Base-by-base conservation (phyloP, 73 alveolate species). In the Effrenium voratum region DNA sequence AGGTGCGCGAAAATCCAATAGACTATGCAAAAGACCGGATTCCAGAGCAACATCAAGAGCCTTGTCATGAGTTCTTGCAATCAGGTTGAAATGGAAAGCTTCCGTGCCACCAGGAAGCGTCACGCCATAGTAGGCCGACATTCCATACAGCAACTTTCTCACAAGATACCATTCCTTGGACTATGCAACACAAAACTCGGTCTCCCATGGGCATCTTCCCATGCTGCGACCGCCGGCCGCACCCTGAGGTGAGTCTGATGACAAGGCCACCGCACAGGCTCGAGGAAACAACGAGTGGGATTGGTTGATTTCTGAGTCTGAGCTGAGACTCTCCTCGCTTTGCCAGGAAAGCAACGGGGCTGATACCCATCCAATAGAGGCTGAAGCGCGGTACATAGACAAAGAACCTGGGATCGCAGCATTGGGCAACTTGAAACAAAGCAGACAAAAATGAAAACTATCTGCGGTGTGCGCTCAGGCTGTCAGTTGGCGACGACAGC, bases 301-400 rank as follows among this genome's bases (percentile, higher is more conserved):
- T n/a, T n/a, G n/a, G n/a, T n/a, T n/a, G n/a, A n/a, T n/a, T n/a
- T n/a, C n/a, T n/a, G 40, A 60, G 8, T 3, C 22, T n/a, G 2
- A 26, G 47, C 50, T 73, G 30, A 38, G 86, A 19, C 16, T 85
- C 96, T 52, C 24, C 1, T 44, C 96, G 96, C 87, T 90, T 90
- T 24, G 96, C 96, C 85, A 90, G 43, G n/a, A 90, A 46, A 32
- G 96, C 96, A 47, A 90, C 96, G 1, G 86, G 87, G 75, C 96
- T 90, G 55, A 90, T 30, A 26, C 96, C 96, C n/a, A 57, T 90
- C 96, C 96, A 90, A 52, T 90, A 90, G 34, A 90, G 36, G 47
- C 76, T 90, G 75, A 90, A 90, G 57, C 96, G 96, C 41, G 96
- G 96, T 52, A 38, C 73, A 44, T 90, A 90, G 75, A 90, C 68